Conservation (phyloP, 2,329 filamentous ascomycete species). For the Celoporthe dispersa region DNA sequence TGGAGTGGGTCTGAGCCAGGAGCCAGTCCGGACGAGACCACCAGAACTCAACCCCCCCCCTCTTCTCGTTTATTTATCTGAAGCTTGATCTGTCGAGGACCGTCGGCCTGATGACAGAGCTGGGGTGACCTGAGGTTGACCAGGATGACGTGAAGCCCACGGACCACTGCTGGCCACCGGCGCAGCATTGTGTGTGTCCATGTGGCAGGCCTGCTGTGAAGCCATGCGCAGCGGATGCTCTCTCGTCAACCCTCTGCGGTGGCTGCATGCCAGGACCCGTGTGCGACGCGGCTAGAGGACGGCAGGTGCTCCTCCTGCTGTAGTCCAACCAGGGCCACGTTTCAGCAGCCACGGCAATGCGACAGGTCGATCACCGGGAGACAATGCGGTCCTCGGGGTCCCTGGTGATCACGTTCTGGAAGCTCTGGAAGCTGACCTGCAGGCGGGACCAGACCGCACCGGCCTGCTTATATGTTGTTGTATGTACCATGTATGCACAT, state of each 20-base stretch:
- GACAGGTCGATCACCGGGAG: not conserved
- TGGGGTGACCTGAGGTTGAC: not conserved
- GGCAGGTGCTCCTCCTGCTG: not conserved
- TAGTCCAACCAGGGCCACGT: slow-evolving; percentile 1
- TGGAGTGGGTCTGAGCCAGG: not conserved
- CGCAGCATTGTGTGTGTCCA: not conserved
- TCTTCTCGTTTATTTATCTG: not conserved
- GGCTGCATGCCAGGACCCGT: not conserved
- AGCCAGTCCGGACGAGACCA: not conserved
- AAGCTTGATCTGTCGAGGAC: not conserved
- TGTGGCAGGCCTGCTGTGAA: not conserved
- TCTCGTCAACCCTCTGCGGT: not conserved
- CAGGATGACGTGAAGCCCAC: no score
- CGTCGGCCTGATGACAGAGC: not conserved
- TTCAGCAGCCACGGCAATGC: not conserved
- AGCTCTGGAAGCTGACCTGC: slow-evolving; percentile 5
- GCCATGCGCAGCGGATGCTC: not conserved
- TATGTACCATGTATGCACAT: no score
- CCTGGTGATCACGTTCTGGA: not conserved
- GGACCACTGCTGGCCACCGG: no score
- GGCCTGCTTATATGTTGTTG: not conserved
- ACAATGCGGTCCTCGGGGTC: not conserved
- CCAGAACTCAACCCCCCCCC: no score
- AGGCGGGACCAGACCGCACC: not conserved
- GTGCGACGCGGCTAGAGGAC: slow-evolving; percentile 3